A percentile compares a stretch with the other conserved stretches of the same genome.
phyloP scores from a whole-genome alignment of 768 basidiomycete species.

The Naganishia vaughanmartiniae region DNA sequence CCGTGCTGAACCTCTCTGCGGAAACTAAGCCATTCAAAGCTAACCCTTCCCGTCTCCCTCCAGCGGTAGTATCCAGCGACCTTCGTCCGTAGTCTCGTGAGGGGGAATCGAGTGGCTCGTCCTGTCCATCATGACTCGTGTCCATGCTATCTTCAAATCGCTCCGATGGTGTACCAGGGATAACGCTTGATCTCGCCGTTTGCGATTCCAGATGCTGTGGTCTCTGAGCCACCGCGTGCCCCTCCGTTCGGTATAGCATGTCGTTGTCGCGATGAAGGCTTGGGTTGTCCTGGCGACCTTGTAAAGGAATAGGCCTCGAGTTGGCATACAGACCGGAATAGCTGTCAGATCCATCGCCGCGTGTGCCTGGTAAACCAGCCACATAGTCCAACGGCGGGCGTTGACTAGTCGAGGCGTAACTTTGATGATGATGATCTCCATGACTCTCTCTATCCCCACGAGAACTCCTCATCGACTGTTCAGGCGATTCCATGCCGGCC shows the following conservation, averaged over 20 bases:
- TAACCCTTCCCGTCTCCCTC: neutral
- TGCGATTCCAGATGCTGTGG: neutral
- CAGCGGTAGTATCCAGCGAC: neutral
- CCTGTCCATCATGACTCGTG: conserved; percentile 1
- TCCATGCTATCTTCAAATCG: conserved; percentile 1
- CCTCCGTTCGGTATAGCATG: neutral
- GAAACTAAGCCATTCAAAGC: conserved; percentile 1
- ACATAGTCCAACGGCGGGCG: neutral
- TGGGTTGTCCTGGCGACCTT: neutral
- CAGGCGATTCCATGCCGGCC: conserved; percentile 12
- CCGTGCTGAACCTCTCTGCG: neutral
- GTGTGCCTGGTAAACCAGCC: neutral
- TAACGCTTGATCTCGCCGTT: conserved; percentile 2
- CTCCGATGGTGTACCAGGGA: conserved; percentile 19
- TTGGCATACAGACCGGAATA: neutral
- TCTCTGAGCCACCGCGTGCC: neutral
- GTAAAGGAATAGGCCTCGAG: neutral
- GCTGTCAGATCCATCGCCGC: neutral
- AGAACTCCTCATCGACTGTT: conserved; percentile 10
- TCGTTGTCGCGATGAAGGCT: neutral
- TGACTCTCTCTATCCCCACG: neutral
- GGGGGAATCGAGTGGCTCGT: neutral
- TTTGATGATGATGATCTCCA: neutral
- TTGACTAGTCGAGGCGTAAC: neutral
- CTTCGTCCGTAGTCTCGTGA: neutral